Evolutionary conservation across 768 basidiomycete species (phyloP), one percentile per base, ranked within the genome.

Genomic region (Lactarius deliciosus): DNA sequence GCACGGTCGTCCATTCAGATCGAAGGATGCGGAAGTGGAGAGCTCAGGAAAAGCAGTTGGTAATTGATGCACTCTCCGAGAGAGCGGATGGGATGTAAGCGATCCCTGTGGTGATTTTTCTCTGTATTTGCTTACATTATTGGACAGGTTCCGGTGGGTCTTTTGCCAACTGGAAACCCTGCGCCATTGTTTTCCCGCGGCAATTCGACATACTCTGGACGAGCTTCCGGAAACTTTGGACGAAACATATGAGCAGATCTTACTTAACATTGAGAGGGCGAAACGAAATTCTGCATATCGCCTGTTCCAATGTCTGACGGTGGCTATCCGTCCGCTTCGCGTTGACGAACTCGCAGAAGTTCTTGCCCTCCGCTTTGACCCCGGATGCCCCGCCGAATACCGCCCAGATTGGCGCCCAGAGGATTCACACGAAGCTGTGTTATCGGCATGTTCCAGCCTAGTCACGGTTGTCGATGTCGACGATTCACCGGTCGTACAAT

Each of bases 301-400:
- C 0, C 47, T 50, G 1, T 25, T 50, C 4, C 47, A 50, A 15
- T 50, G 47, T 25, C 47, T 50, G 5, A 25, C 47, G 2, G 47
- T 50, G 22, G 47, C 47, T 15, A 25, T 43, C 15, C 36, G 47
- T 25, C 60, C 60, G 3, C 43, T 61, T 22, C 20, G 41, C 25
- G 41, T 50, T 15, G n/a, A 47, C 15, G 60, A 61, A 13, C 60
- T 61, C 28, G 43, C 60, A 1, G 60, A 61, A 13, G 32, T 61
- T 22, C 32, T 61, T 36, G 43, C 60, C 15, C 16, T 47, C 7
- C 36, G 41, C 0, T 20, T 61, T 41, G 40, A 61, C 28, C 32
- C 25, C 8, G 55, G 30, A 32, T 7, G 20, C 6, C 7, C 32
- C 20, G 7, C 30, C 16, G 32, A 58, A n/a, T 58, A 36, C 5